Base-by-base conservation (phyloP, 2,329 filamentous ascomycete species). In the Hypocreales sp. region DNA sequence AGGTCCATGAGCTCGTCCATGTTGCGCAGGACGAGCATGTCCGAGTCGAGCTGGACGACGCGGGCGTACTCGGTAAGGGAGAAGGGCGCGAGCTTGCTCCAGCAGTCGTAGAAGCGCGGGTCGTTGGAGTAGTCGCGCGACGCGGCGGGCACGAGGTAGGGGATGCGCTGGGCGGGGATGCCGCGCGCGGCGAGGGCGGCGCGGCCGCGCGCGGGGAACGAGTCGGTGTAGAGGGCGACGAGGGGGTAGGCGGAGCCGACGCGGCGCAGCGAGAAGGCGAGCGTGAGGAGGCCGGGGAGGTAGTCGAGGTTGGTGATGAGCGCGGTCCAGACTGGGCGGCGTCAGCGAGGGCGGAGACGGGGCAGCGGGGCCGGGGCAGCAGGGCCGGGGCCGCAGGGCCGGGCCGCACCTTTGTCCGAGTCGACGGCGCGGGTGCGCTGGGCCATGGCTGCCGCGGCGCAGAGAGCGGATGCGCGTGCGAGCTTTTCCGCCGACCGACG, bases 1-100 rank as follows among this genome's bases (percentile, higher is more conserved):
- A 92, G 41, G n/a, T 81, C 72, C 81, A 92, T 92, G 39, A 92
- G 59, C 56, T 92, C 83, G 48, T 92, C 84, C 80, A 93, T 92
- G 53, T 92, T 92, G 42, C 64, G 64, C 37, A 76, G 53, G 7
- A 82, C 72, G 27, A 92, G 56, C 83, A 92, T 92, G 56, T 93
- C 84, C 44, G 76, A 79, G 55, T 93, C 84, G 29, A 93, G 64
- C 54, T 83, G 79, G 20, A 92, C 79, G 19, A 92, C 70, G 22
- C 83, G 69, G 15, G 75, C 64, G 55, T 86, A 92, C 47, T 86
- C 72, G 12, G 64, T 64, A 18, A 92, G 61, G 14, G 69, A 73
- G 49, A 92, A 93, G 5, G 79, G 72, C 11, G 75, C 69, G 16
- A 93, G 68, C 55, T 92, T 93, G 51, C 67, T 80, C 82, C 83